Evolutionary conservation across 352 stramenopile genomes (phyloP).

Genomic region (Peronospora belbahrii): DNA sequence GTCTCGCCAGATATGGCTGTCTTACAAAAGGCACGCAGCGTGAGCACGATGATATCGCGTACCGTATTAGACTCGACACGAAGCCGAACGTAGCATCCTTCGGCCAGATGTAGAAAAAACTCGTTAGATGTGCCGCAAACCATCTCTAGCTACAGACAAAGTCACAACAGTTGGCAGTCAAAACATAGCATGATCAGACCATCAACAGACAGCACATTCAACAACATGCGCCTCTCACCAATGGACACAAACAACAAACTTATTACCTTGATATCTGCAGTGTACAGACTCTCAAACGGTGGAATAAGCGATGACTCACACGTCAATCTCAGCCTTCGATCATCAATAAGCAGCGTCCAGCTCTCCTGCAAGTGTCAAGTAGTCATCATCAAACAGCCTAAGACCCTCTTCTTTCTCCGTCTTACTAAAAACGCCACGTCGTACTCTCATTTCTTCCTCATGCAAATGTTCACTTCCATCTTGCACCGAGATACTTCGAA

Average conservation of each 20-base stretch:
- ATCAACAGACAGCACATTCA: constrained; percentile 8
- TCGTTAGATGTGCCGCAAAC: constrained; percentile 46
- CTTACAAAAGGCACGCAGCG: constrained; percentile 64
- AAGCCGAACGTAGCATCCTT: constrained; percentile 59
- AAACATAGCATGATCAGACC: background rate
- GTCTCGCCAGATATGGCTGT: constrained; percentile 43
- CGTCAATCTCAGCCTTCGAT: constrained; percentile 61
- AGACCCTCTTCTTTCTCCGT: background rate
- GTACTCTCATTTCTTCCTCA: constrained; percentile 52
- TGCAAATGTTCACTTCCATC: constrained; percentile 53
- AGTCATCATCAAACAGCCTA: background rate
- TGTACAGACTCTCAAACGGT: constrained; percentile 74
- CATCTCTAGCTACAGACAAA: constrained; percentile 43
- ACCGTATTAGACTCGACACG: constrained; percentile 64
- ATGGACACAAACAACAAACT: background rate
- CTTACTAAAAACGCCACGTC: constrained; percentile 6
- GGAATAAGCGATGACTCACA: constrained; percentile 78
- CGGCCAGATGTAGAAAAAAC: constrained; percentile 51
- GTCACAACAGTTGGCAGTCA: constrained; percentile 1
- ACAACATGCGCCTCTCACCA: constrained; percentile 4
- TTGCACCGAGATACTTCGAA: constrained; percentile 45
- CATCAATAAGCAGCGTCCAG: constrained; percentile 77
- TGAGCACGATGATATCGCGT: constrained; percentile 79
- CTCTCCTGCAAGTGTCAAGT: constrained; percentile 40
- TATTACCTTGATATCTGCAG: constrained; percentile 50